phyloP scores from a whole-genome alignment of 345 rosid genomes.

The Citrus glauca region DNA sequence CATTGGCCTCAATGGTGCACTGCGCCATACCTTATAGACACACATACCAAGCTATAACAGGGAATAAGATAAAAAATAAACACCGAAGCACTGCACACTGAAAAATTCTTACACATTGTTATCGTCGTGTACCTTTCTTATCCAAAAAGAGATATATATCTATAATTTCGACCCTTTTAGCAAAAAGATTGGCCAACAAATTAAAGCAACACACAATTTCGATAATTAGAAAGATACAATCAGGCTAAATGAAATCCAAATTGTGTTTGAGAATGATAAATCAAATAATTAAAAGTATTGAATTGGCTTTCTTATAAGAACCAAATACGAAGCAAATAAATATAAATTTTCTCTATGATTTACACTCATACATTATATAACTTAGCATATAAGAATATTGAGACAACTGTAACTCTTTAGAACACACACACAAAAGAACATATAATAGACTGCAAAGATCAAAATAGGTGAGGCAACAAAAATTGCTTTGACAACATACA shows the following conservation, averaged over 20 bases:
- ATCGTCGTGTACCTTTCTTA: too few species aligned
- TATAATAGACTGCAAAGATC: not conserved
- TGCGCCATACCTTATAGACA: too few species aligned
- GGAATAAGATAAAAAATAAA: not conserved
- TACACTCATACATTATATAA: not conserved
- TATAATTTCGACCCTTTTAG: not conserved
- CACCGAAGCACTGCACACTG: not conserved
- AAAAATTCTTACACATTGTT: not conserved
- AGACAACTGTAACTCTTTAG: not conserved
- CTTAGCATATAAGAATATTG: not conserved
- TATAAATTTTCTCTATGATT: not conserved
- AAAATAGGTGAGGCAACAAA: not conserved
- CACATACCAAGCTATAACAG: too few species aligned
- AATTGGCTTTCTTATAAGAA: not conserved
- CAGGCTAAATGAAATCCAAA: too few species aligned
- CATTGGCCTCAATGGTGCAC: too few species aligned
- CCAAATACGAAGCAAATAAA: not conserved
- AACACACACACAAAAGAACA: too few species aligned
- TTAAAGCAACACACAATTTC: not conserved
- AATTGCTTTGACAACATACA: not conserved
- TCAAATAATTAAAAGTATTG: not conserved
- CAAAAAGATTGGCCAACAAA: not conserved
- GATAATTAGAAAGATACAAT: not conserved
- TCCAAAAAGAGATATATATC: not conserved
- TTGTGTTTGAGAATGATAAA: too few species aligned